phyloP scores from a whole-genome alignment of 2,329 filamentous ascomycete genomes.

The Teratosphaeriaceae sp. region DNA sequence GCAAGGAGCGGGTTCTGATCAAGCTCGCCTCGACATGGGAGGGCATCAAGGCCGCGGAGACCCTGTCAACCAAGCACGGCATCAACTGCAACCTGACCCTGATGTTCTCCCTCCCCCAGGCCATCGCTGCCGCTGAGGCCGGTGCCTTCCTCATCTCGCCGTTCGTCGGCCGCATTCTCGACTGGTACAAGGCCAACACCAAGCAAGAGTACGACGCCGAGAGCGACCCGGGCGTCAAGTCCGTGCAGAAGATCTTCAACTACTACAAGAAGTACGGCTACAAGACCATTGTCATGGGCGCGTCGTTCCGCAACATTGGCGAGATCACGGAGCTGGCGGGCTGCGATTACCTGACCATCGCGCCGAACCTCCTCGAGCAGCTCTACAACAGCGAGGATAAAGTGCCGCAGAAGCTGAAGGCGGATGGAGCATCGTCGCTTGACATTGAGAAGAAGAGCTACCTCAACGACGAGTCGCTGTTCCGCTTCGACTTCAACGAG shows the following conservation, averaged over 20 bases:
- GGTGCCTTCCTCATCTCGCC: conserved; percentile 96
- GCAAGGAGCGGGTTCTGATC: conserved; percentile 93
- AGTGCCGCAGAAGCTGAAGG: conserved; percentile 90
- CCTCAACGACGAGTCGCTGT: conserved; percentile 78
- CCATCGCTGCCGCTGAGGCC: conserved; percentile 92
- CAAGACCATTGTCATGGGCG: conserved; percentile 99
- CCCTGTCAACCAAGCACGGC: conserved; percentile 89
- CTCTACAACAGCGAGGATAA: conserved; percentile 74
- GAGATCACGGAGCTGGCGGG: conserved; percentile 98
- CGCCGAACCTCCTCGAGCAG: conserved; percentile 89
- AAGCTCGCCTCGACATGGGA: conserved; percentile 99
- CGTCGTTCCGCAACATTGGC: conserved; percentile 91
- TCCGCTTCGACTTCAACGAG: conserved; percentile 99
- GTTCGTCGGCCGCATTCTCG: conserved; percentile 97
- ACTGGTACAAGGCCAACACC: conserved; percentile 96
- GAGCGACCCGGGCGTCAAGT: conserved; percentile 94
- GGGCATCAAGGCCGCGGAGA: conserved; percentile 97
- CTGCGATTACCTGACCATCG: conserved; percentile 98
- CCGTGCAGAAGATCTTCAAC: conserved; percentile 92
- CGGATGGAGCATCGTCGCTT: conserved; percentile 56
- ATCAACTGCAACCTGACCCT: conserved; percentile 99
- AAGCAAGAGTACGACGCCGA: conserved; percentile 88
- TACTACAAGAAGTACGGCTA: conserved; percentile 99
- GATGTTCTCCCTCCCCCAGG: conserved; percentile 94
- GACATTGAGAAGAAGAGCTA: conserved; percentile 84